Evolutionary conservation across 2,329 filamentous ascomycete genomes (phyloP).

Genomic region (Xylaria multiplex): DNA sequence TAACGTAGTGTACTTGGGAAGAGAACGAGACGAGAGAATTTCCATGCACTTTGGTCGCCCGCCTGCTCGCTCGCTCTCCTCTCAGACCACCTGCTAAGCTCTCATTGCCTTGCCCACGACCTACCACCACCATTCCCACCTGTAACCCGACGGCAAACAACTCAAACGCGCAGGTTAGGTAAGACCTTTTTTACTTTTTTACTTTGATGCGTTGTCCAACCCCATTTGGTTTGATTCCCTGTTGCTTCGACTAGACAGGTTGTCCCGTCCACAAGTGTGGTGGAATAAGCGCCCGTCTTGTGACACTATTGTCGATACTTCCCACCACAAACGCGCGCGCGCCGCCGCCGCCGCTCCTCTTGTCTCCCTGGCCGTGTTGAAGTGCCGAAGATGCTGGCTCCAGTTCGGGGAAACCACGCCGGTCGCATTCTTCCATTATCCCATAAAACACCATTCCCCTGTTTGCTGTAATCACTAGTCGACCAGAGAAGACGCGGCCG

Average conservation of each 20-base stretch:
- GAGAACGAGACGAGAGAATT: conserved; percentile 3
- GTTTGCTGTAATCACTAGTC: conserved; percentile 23
- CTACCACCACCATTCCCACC: conserved; percentile 39
- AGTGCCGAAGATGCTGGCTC: conserved; percentile 39
- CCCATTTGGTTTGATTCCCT: conserved; percentile 20
- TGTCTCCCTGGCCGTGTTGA: conserved; percentile 32
- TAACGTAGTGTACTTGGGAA: conserved; percentile 1
- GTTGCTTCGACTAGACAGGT: conserved; percentile 22
- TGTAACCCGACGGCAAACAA: conserved; percentile 41
- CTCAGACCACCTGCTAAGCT: conserved; percentile 41
- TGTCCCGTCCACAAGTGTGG: conserved; percentile 40
- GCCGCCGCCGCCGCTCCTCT: not conserved
- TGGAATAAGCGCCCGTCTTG: conserved; percentile 44
- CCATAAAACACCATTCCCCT: conserved; percentile 19
- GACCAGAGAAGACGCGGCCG: conserved; percentile 27
- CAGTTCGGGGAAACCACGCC: conserved; percentile 35
- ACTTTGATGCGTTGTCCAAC: conserved; percentile 37
- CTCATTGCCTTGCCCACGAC: conserved; percentile 38
- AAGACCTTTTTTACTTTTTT: conserved; percentile 40
- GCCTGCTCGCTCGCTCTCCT: conserved; percentile 33
- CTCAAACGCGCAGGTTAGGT: conserved; percentile 45
- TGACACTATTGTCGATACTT: conserved; percentile 42
- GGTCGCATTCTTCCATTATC: conserved; percentile 30
- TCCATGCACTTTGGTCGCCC: conserved; percentile 21
- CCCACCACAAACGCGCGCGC: conserved; percentile 35